Percentiles rank a stretch among this genome's conserved stretches.
phyloP scores from a whole-genome alignment of 768 basidiomycete species.

The Amanita rimosa region DNA sequence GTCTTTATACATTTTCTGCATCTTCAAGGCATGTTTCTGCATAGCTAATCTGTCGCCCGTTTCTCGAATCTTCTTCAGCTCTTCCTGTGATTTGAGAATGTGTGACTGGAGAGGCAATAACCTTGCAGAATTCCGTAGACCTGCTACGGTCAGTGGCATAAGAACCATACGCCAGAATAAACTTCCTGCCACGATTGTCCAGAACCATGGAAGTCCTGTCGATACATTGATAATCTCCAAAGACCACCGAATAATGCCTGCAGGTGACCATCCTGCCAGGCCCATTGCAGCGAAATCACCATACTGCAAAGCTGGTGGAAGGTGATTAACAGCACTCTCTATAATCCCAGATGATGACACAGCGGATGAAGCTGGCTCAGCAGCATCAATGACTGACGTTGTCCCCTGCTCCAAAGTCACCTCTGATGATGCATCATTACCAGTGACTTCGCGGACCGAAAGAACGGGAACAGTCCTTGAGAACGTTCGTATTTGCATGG shows the following conservation, averaged over 20 bases:
- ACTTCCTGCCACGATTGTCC: conserved; percentile 62
- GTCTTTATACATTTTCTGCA: conserved; percentile 46
- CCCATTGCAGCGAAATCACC: conserved; percentile 67
- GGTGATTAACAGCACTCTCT: conserved; percentile 8
- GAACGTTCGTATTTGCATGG: neutral
- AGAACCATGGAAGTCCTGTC: conserved; percentile 73
- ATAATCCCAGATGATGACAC: conserved; percentile 2
- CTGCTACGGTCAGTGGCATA: conserved; percentile 48
- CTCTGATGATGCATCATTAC: neutral
- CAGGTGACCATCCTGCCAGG: conserved; percentile 50
- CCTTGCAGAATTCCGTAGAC: conserved; percentile 44
- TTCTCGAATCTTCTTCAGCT: conserved; percentile 24
- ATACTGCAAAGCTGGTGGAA: conserved; percentile 42
- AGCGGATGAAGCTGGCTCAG: neutral
- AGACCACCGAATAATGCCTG: conserved; percentile 49
- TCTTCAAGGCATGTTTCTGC: conserved; percentile 38
- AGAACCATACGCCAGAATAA: conserved; percentile 48
- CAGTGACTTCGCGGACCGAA: neutral
- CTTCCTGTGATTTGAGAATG: conserved; percentile 33
- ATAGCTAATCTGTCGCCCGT: conserved; percentile 34
- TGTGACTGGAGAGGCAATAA: conserved; percentile 50
- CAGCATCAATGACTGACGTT: neutral
- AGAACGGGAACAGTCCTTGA: neutral
- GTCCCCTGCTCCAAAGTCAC: neutral
- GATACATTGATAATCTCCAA: conserved; percentile 61